phyloP scores from a whole-genome alignment of 768 basidiomycete species.

The Lentinula boryana region DNA sequence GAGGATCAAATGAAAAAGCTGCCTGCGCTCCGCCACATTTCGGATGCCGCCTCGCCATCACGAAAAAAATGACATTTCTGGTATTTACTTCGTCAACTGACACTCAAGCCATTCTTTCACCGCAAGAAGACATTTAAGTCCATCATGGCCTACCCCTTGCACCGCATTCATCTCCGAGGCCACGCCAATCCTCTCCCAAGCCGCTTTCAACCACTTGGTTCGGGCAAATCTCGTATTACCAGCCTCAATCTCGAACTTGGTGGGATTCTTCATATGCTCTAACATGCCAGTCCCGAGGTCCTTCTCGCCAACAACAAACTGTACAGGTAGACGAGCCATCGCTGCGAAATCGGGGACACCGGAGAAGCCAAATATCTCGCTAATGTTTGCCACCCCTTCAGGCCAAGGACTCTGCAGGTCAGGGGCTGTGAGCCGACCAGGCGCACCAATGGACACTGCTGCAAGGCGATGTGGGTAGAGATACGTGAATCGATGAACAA shows the following conservation, averaged over 20 bases:
- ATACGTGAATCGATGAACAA: conserved; percentile 19
- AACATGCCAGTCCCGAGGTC: conserved; percentile 11
- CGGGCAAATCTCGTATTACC: conserved; percentile 12
- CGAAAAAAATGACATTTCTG: too few species aligned
- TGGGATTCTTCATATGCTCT: not conserved
- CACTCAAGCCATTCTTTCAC: conserved; percentile 11
- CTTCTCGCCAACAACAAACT: conserved; percentile 14
- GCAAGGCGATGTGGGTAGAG: conserved; percentile 13
- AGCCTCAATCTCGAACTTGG: conserved; percentile 2
- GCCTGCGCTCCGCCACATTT: too few species aligned
- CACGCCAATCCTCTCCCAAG: conserved; percentile 1
- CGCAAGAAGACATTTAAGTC: conserved; percentile 5
- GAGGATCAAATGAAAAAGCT: too few species aligned
- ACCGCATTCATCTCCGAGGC: conserved; percentile 7
- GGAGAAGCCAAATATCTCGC: conserved; percentile 6
- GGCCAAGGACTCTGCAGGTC: conserved; percentile 9
- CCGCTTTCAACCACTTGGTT: conserved; percentile 4
- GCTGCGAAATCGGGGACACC: conserved; percentile 7
- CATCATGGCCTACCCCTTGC: conserved; percentile 13
- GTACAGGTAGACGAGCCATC: conserved; percentile 9
- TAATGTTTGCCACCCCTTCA: conserved; percentile 6
- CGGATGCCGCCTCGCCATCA: too few species aligned
- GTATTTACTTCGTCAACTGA: not conserved
- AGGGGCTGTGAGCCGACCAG: conserved; percentile 14
- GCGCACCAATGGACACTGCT: conserved; percentile 15